Percentiles rank a stretch among this genome's conserved stretches.
Evolutionary conservation across 352 stramenopile species (phyloP).

Genomic region (Globisporangium parvum): DNA sequence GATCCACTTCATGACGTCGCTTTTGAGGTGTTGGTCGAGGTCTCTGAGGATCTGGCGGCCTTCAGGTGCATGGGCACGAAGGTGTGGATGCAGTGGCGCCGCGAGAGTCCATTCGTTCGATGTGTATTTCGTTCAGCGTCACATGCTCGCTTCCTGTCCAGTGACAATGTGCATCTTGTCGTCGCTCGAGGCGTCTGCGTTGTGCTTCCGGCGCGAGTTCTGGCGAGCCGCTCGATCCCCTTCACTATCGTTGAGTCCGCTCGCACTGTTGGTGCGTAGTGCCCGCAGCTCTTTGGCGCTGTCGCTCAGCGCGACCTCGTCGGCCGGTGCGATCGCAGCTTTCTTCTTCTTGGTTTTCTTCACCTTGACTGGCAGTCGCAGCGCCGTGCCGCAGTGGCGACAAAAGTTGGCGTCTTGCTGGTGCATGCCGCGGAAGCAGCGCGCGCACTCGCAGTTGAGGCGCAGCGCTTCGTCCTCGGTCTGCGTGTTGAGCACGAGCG

Average conservation of each 20-base stretch:
- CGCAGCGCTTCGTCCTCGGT: slow-evolving; percentile 27
- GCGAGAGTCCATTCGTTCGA: background rate
- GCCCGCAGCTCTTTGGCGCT: background rate
- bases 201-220: background rate
- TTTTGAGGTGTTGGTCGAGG: too few relatives aligned
- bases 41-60: too few relatives aligned
- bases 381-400: slow-evolving; percentile 29
- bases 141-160: slow-evolving; percentile 11
- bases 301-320: slow-evolving; percentile 3
- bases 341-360: slow-evolving; percentile 23
- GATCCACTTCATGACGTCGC: too few relatives aligned
- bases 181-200: background rate
- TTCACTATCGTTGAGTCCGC: background rate
- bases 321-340: background rate
- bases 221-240: background rate
- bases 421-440: slow-evolving; percentile 37
- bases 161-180: slow-evolving; percentile 3
- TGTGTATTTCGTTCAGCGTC: background rate
- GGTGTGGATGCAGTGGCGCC: too few relatives aligned
- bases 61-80: too few relatives aligned
- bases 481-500: slow-evolving; percentile 36
- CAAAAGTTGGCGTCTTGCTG: slow-evolving; percentile 49
- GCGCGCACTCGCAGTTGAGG: slow-evolving; percentile 33
- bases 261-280: background rate
- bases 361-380: slow-evolving; percentile 23